Conservation (phyloP, 1,139 yeast species). For the Lizanozyma gosingica region DNA sequence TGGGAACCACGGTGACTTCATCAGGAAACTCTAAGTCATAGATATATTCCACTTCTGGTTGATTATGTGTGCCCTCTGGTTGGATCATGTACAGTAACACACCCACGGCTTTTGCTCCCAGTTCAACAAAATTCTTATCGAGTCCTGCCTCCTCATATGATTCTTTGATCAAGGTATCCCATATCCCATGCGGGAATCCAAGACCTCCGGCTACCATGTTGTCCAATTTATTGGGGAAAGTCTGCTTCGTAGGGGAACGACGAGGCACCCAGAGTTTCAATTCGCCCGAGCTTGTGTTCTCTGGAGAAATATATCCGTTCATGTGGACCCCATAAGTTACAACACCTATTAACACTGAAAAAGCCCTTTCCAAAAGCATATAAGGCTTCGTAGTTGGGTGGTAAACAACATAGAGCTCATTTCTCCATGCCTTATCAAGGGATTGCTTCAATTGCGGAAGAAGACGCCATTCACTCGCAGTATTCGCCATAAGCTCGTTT, state of each 20-base stretch:
- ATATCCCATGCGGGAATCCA: conserved; percentile 69
- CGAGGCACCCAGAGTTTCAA: conserved; percentile 79
- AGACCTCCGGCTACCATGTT: conserved; percentile 94
- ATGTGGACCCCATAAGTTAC: conserved; percentile 87
- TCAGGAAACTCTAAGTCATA: conserved; percentile 60
- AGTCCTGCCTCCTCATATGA: conserved; percentile 89
- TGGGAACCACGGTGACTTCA: conserved; percentile 42
- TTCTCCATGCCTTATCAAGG: conserved; percentile 67
- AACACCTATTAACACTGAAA: conserved; percentile 74
- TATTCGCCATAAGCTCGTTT: conserved; percentile 29
- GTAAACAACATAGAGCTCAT: conserved; percentile 72
- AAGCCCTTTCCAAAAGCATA: conserved; percentile 67
- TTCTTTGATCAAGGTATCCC: conserved; percentile 78
- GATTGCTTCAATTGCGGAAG: conserved; percentile 30
- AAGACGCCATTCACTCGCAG: conserved; percentile 38
- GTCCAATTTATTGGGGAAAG: conserved; percentile 87
- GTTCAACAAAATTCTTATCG: conserved; percentile 37
- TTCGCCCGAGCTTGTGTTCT: conserved; percentile 25
- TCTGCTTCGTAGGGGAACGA: conserved; percentile 66
- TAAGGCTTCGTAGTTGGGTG: conserved; percentile 49
- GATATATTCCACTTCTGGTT: conserved; percentile 81
- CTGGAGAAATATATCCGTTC: conserved; percentile 57
- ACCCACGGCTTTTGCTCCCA: conserved; percentile 46
- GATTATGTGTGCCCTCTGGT: conserved; percentile 47
- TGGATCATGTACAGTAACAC: conserved; percentile 59